Conservation (phyloP, 148 eudicot genomes). For the Agrostemma githago region DNA sequence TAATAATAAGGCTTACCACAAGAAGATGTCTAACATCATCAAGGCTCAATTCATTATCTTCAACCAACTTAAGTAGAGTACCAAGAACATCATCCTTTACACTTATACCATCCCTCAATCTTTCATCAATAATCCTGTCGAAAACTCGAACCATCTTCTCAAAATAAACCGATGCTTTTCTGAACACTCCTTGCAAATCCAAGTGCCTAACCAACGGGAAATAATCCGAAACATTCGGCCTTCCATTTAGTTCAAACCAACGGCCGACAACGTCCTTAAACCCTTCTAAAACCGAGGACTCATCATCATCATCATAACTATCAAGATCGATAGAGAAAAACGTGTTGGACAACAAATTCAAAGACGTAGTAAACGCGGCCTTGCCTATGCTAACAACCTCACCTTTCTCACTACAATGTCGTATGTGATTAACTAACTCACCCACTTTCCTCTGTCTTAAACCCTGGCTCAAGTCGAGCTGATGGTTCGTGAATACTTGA, state of each 20-base stretch:
- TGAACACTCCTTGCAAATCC: constrained; percentile 22
- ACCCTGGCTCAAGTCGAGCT: constrained; percentile 20
- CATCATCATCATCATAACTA: too few species aligned
- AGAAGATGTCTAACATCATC: constrained; percentile 30
- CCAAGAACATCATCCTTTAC: constrained; percentile 11
- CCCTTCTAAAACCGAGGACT: constrained; percentile 1
- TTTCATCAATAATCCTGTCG: constrained; percentile 15
- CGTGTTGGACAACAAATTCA: constrained; percentile 29
- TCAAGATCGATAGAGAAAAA: constrained; percentile 29
- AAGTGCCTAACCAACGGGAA: constrained; percentile 14
- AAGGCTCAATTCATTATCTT: constrained; percentile 22
- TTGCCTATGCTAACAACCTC: constrained; percentile 22
- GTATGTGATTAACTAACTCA: constrained; percentile 21
- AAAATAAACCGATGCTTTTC: not conserved
- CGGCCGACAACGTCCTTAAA: constrained; percentile 15
- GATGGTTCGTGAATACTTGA: constrained; percentile 23
- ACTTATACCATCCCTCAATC: constrained; percentile 1
- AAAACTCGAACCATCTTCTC: constrained; percentile 4
- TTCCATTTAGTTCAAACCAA: constrained; percentile 4
- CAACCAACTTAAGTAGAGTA: constrained; percentile 12
- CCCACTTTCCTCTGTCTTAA: constrained; percentile 23
- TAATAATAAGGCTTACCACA: constrained; percentile 12
- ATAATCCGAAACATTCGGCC: constrained; percentile 29
- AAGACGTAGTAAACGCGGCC: constrained; percentile 22
- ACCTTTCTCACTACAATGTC: not conserved